Conservation (phyloP, 768 basidiomycete species). For the Macrolepiota fuliginosa region DNA sequence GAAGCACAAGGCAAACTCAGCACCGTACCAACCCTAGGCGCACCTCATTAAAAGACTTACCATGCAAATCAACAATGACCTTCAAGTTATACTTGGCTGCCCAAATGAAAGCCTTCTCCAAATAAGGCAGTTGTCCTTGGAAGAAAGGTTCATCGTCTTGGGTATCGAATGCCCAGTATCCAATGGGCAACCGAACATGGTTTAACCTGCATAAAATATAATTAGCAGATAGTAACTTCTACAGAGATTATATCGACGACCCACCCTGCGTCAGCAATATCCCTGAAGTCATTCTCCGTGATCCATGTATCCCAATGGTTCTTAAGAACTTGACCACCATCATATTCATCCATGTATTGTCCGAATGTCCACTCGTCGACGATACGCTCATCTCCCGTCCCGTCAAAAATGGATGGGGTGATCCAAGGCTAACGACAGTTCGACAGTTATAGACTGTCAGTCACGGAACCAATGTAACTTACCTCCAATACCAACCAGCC, state of each 20-base stretch:
- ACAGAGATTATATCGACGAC: constrained; percentile 13
- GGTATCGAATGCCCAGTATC: constrained; percentile 87
- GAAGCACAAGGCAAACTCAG: background rate
- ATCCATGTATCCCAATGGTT: constrained; percentile 82
- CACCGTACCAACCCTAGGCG: background rate
- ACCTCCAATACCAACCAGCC: constrained; percentile 50
- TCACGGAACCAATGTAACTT: constrained; percentile 5
- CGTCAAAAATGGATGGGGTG: constrained; percentile 69
- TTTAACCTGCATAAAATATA: constrained; percentile 48
- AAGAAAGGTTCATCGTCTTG: constrained; percentile 73
- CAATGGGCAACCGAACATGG: constrained; percentile 80
- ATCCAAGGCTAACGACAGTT: constrained; percentile 57
- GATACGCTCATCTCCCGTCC: constrained; percentile 55
- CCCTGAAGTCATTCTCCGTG: constrained; percentile 71
- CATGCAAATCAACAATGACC: constrained; percentile 75
- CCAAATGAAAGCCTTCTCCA: constrained; percentile 64
- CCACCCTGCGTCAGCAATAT: constrained; percentile 73
- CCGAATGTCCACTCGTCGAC: constrained; percentile 81
- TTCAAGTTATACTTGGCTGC: constrained; percentile 69
- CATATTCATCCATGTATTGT: constrained; percentile 49
- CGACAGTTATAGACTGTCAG: background rate
- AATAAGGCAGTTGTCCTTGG: constrained; percentile 69
- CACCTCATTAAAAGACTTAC: constrained; percentile 20
- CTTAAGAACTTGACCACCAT: constrained; percentile 45
- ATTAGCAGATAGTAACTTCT: background rate